A percentile compares a stretch with the other conserved stretches of the same genome.
Evolutionary conservation across 768 basidiomycete species (phyloP).

Genomic region (Porphyrellus cyaneotinctus): DNA sequence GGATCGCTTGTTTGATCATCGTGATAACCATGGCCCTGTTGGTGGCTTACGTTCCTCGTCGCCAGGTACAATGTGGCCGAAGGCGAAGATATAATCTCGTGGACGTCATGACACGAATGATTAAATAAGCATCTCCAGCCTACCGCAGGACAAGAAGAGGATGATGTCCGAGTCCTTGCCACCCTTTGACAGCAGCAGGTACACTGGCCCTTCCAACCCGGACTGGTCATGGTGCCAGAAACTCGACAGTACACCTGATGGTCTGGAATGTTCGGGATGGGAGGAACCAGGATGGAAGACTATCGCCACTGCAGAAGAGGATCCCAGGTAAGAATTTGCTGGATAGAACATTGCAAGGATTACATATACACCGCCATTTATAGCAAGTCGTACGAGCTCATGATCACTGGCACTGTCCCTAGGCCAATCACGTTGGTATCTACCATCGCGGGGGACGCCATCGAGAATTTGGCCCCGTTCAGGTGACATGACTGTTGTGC

Average conservation of each 20-base stretch:
- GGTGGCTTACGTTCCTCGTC: too few relatives aligned
- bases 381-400: slow-evolving; percentile 30
- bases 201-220: slow-evolving; percentile 31
- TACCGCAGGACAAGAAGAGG: too few relatives aligned
- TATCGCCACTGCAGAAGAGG: slow-evolving; percentile 25
- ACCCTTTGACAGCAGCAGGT: slow-evolving; percentile 16
- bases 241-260: slow-evolving; percentile 21
- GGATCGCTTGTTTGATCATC: neutral
- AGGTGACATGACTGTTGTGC: slow-evolving; percentile 30
- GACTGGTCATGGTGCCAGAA: slow-evolving; percentile 30
- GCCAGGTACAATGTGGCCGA: too few relatives aligned
- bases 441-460: slow-evolving; percentile 31
- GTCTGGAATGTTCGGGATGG: slow-evolving; percentile 31
- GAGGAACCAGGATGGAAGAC: slow-evolving; percentile 35
- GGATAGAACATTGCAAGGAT: neutral
- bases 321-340: slow-evolving; percentile 18
- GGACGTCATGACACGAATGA: too few relatives aligned
- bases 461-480: slow-evolving; percentile 41
- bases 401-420: slow-evolving; percentile 37
- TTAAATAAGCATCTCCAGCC: too few relatives aligned
- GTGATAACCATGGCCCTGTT: too few relatives aligned
- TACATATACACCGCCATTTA: neutral
- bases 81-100: too few relatives aligned
- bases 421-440: slow-evolving; percentile 45
- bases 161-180: too few relatives aligned